These are phyloP conservation scores for Gymnopilus dilepis DNA, from an alignment of 768 basidiomycete species.

Conservation along the genomic window DNA sequence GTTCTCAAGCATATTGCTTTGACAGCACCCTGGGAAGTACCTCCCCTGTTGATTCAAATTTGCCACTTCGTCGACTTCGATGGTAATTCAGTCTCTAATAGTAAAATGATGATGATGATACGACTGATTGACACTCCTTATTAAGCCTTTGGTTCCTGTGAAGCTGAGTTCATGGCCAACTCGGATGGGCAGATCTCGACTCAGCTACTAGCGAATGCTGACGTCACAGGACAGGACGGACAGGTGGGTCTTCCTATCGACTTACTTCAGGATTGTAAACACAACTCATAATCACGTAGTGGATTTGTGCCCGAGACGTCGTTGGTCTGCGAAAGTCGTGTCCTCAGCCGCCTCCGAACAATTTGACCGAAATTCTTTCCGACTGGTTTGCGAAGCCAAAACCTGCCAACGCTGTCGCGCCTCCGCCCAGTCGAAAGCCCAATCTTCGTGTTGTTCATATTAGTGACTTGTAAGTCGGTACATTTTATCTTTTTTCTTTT, in stretches of 20 bases:
- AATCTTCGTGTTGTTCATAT: not conserved
- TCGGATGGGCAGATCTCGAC: constrained; percentile 1
- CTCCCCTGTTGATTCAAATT: constrained; percentile 5
- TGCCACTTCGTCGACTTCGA: constrained; percentile 8
- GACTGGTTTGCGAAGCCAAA: constrained; percentile 3
- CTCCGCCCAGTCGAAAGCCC: not conserved
- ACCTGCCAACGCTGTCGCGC: not conserved
- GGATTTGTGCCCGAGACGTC: constrained; percentile 6
- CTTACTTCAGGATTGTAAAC: not conserved
- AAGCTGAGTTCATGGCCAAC: constrained; percentile 5
- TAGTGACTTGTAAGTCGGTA: not conserved
- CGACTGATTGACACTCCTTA: not conserved
- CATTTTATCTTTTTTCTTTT: too few species aligned
- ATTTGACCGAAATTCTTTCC: not conserved
- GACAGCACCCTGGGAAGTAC: constrained; percentile 4
- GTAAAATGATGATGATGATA: too few species aligned
- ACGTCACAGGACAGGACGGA: constrained; percentile 1
- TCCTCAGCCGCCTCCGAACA: constrained; percentile 4
- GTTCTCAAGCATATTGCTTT: not conserved
- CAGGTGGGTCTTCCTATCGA: not conserved
- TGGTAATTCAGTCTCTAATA: not conserved
- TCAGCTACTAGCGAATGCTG: constrained; percentile 1
- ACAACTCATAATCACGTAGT: not conserved
- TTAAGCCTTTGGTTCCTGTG: constrained; percentile 4
- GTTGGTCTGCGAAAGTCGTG: constrained; percentile 5